Evolutionary conservation across 129 eudicot genomes (phyloP).

Genomic region (Saposhnikovia divaricata): DNA sequence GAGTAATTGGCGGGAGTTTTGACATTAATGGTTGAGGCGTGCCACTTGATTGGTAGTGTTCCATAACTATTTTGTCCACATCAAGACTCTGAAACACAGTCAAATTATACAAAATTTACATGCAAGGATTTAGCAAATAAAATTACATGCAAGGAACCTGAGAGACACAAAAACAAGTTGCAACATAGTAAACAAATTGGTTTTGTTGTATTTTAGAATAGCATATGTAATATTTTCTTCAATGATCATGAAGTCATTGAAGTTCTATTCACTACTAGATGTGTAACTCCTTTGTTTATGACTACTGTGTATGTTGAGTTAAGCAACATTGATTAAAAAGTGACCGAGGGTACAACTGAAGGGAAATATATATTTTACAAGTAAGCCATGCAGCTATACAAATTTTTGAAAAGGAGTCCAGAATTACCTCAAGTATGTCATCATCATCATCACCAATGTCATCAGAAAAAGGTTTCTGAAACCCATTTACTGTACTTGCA

Average conservation of each 20-base stretch:
- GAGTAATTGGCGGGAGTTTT: constrained; percentile 46
- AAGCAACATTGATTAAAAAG: neutral
- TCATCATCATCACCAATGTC: constrained; percentile 79
- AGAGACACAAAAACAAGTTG: constrained; percentile 1
- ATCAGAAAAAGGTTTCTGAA: constrained; percentile 22
- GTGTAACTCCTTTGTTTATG: neutral
- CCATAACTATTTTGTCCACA: constrained; percentile 79
- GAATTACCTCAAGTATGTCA: constrained; percentile 77
- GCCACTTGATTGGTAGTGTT: constrained; percentile 72
- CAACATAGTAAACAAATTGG: neutral
- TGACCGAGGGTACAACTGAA: neutral
- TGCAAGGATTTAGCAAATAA: neutral
- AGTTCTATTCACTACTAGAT: neutral
- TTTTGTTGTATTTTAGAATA: neutral
- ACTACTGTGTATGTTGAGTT: neutral
- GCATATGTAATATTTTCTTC: neutral
- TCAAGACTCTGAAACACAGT: constrained; percentile 71
- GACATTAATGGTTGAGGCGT: constrained; percentile 73
- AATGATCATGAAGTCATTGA: neutral
- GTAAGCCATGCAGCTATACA: neutral
- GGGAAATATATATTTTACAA: neutral
- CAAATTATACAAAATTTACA: neutral
- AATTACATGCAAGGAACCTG: neutral
- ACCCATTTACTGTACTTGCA: constrained; percentile 17
- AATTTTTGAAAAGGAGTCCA: neutral